Conservation (phyloP, 306 rosid genomes). For the Carpinus fangiana region DNA sequence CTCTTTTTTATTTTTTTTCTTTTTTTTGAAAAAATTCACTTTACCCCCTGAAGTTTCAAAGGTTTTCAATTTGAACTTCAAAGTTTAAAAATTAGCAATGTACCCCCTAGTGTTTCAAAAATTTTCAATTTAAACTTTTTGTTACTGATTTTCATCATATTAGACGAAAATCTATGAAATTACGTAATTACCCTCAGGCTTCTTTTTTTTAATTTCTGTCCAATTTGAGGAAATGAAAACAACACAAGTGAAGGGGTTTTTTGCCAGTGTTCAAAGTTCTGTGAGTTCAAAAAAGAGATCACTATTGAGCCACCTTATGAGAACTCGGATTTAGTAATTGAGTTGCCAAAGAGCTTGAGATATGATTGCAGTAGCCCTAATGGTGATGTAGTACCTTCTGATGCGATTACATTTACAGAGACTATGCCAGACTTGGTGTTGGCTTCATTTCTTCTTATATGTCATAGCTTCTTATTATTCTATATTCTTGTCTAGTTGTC, state of each 20-base stretch:
- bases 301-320: background rate
- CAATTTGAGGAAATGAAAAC: background rate
- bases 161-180: too few species aligned
- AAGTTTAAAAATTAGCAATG: too few species aligned
- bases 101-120: too few species aligned
- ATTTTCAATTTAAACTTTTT: too few species aligned
- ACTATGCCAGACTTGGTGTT: background rate
- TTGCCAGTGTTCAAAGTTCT: constrained; percentile 1
- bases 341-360: constrained; percentile 28
- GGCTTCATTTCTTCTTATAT: background rate
- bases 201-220: too few species aligned
- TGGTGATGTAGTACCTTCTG: constrained; percentile 5
- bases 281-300: constrained; percentile 8
- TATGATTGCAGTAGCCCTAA: constrained; percentile 32
- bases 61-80: too few species aligned
- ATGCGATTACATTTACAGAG: background rate
- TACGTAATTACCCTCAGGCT: too few species aligned
- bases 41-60: too few species aligned
- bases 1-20: too few species aligned
- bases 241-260: constrained; percentile 7
- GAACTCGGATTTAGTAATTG: constrained; percentile 14
- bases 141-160: too few species aligned
- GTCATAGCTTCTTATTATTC: background rate
- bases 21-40: too few species aligned
- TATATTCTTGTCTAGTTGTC: background rate